phyloP scores from a whole-genome alignment of 176 grass and related monocot species.

The Musa troglodytarum region DNA sequence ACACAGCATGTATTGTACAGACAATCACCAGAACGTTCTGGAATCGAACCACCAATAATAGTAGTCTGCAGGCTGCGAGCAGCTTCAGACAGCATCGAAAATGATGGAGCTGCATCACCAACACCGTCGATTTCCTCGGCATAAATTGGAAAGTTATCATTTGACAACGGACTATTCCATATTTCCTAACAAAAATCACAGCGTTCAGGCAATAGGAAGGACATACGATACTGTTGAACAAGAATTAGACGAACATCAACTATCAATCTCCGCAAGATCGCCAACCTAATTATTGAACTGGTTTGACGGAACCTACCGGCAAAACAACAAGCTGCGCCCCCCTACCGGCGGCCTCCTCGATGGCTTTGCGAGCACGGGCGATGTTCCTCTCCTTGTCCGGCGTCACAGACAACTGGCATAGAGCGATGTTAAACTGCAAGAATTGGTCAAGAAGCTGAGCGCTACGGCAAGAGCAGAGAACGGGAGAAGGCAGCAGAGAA shows the following conservation, averaged over 20 bases:
- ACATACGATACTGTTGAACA: no score
- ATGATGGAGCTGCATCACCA: conserved; percentile 62
- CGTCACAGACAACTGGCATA: conserved; percentile 45
- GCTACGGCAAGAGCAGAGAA: background rate
- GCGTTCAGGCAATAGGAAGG: no score
- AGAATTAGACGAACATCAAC: no score
- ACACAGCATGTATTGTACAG: conserved; percentile 90
- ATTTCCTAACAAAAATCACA: conserved; percentile 60
- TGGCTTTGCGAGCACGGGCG: conserved; percentile 25
- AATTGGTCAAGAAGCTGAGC: background rate
- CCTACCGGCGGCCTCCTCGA: conserved; percentile 29
- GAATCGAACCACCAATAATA: conserved; percentile 94
- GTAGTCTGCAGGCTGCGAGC: conserved; percentile 59
- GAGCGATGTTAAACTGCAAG: conserved; percentile 46
- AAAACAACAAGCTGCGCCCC: conserved; percentile 50
- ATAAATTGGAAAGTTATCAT: conserved; percentile 82
- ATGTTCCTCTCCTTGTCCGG: conserved; percentile 43
- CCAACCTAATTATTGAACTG: background rate
- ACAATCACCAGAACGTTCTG: conserved; percentile 59
- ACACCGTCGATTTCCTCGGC: conserved; percentile 89
- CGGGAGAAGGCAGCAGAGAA: background rate
- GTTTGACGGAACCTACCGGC: conserved; percentile 25
- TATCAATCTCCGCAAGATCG: no score
- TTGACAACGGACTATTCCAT: conserved; percentile 86
- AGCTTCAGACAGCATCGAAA: conserved; percentile 78